Base-by-base conservation (phyloP, 1,284 basidiomycete species). In the Ustilago curta region DNA sequence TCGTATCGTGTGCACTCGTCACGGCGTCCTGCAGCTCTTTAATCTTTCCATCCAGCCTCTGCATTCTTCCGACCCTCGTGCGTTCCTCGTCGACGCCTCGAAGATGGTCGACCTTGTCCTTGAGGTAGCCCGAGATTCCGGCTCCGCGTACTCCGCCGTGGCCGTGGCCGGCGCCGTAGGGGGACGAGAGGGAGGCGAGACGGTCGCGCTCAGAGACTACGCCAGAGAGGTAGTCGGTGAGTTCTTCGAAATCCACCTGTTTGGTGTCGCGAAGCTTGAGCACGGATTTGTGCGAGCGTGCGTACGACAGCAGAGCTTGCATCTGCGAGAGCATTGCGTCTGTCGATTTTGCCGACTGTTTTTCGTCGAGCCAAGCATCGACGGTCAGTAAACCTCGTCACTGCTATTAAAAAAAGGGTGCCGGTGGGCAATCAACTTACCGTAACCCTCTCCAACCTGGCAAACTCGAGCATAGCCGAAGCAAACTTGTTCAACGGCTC, bases 1-100 rank as follows among this genome's bases (percentile, higher is more conserved):
- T 94, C 0, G 95, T 97, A 83, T 97, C 95, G 80, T 97, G 94
- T 0, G 96, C 93, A 4, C 91, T 91, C 0, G 92, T 92, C 8
- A 99, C 96, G 8, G 95, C 97, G 48, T 97, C 95, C 90, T 97
- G 92, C 4, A 99, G 89, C 93, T 98, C 96, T 84, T 93, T 95
- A 79, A 99, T 99, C 87, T 93, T 95, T 23, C 88, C 86, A 83
- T 99, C 96, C 57, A 99, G 86, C 86, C 96, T 93, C 71, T 91
- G 89, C 91, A 97, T 95, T 85, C 91, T 91, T 85, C 95, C 94
- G 11, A 95, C 93, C 37, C 97, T 88, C 75, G 91, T 94, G 75
- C 94, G 88, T 80, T 99, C 95, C 83, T 96, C 95, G 80, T 99
- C 96, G 19, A 93, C 91, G 1, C 95, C 95, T 11, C 95, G 89